Evolutionary conservation across 192 early-diverging fungal genomes (phyloP).

Genomic region (Chytriomyces hyalinus): DNA sequence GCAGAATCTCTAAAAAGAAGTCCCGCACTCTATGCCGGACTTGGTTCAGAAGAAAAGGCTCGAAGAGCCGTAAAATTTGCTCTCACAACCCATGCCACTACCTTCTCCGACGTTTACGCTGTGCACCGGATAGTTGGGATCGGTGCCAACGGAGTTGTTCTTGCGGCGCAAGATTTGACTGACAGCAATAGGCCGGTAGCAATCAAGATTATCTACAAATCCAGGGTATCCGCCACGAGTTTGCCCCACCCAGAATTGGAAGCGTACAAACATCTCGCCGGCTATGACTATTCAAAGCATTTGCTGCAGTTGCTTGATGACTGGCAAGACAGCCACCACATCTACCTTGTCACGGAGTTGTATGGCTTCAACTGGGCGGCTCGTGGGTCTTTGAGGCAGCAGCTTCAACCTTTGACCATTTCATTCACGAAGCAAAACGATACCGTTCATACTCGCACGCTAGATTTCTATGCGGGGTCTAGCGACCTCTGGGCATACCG

Average conservation of each 20-base stretch:
- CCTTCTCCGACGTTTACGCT: neutral
- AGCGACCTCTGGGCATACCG: slow-evolving; percentile 26
- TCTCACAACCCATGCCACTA: neutral
- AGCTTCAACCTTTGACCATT: neutral
- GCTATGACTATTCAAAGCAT: too few relatives aligned
- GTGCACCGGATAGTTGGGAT: slow-evolving; percentile 28
- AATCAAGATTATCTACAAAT: slow-evolving; percentile 28
- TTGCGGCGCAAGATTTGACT: slow-evolving; percentile 7
- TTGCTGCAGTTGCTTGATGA: neutral
- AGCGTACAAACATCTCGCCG: too few relatives aligned
- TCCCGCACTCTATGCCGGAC: too few relatives aligned
- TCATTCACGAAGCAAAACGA: neutral
- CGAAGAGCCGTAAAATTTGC: slow-evolving; percentile 7
- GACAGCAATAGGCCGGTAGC: neutral
- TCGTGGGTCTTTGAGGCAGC: neutral
- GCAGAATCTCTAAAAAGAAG: too few relatives aligned
- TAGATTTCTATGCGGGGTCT: slow-evolving; percentile 11
- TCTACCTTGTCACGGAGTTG: slow-evolving; percentile 19
- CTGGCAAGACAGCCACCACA: slow-evolving; percentile 17
- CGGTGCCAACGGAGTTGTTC: slow-evolving; percentile 38
- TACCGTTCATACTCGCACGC: neutral
- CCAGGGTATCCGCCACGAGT: neutral
- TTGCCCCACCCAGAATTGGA: too few relatives aligned
- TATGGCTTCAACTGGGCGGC: slow-evolving; percentile 8
- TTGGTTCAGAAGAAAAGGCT: slow-evolving; percentile 14